phyloP scores from a whole-genome alignment of 306 rosid species.

The Betula pendula region DNA sequence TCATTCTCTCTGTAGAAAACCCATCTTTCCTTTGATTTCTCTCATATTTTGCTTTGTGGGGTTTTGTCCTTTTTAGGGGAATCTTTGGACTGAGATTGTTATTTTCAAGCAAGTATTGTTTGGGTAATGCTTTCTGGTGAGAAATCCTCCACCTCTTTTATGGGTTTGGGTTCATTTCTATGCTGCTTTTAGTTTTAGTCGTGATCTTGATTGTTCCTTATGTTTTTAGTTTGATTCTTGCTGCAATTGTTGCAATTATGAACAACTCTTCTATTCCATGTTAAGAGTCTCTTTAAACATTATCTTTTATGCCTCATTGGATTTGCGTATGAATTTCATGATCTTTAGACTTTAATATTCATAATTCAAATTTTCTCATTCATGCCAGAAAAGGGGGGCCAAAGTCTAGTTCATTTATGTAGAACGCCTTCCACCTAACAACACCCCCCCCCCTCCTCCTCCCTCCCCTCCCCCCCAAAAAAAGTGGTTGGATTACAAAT shows the following conservation, averaged over 20 bases:
- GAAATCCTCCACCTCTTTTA: not conserved
- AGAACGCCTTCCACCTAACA: not conserved
- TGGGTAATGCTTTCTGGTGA: constrained; percentile 13
- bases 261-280: not conserved
- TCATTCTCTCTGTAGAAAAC: constrained; percentile 1
- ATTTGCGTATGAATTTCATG: not conserved
- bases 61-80: constrained; percentile 1
- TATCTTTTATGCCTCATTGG: not conserved
- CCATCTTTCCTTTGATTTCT: constrained; percentile 2
- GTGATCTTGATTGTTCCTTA: not conserved
- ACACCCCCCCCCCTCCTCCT: too few species aligned
- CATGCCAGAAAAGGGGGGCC: not conserved
- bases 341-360: not conserved
- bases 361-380: not conserved
- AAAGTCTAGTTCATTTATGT: not conserved
- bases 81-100: not conserved
- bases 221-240: not conserved
- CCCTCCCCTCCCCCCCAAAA: too few species aligned
- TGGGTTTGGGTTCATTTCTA: constrained; percentile 3
- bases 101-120: not conserved
- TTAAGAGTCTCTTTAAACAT: not conserved
- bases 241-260: not conserved
- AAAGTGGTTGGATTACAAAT: too few species aligned
- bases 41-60: not conserved
- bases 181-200: not conserved